Evolutionary conservation across 768 basidiomycete genomes (phyloP), one percentile per base, ranked within the genome.

Genomic region (Calocybe cyanea): DNA sequence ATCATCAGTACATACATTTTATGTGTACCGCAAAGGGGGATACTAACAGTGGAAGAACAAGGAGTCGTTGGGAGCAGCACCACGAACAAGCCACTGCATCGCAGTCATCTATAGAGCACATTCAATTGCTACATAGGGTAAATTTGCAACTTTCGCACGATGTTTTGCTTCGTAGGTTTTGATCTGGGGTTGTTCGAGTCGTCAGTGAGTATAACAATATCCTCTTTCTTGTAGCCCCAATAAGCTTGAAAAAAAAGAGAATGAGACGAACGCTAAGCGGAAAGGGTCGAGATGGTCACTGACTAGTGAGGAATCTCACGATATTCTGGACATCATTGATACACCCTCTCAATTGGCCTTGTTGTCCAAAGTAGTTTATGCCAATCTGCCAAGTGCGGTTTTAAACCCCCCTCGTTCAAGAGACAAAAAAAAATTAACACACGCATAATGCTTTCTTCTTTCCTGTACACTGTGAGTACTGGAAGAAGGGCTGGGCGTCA

Each of bases 321-420:
- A 97, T 78, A 61, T 92, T 94, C 38, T 71, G 64, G 0, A 85
- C 94, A 57, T 99, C 95, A 60, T 97, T 95, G 60, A 95, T 85
- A 60, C 95, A 98, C 8, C 95, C 95, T 0, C 69, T 63, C 6
- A 97, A 70, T 54, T 82, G 76, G n/a, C 76, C 76, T 3, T 63
- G 61, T 54, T 82, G 80, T 1, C 87, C 85, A 17, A 73, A 60
- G 60, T 97, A 97, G 63, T 92, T 92, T 55, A 96, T 89, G 0
- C 94, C 94, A 53, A 96, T 82, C 91, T 92, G 52, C 8, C 20
- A 7, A 35, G 17, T n/a, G n/a, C n/a, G n/a, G n/a, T n/a, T n/a
- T n/a, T n/a, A n/a, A n/a, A n/a, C n/a, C n/a, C n/a, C n/a, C n/a
- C n/a, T n/a, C n/a, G n/a, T n/a, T n/a, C n/a, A n/a, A n/a, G n/a